These are phyloP conservation scores for Neonectria punicea DNA, from an alignment of 2,329 filamentous ascomycete species.

Conservation along the genomic window DNA sequence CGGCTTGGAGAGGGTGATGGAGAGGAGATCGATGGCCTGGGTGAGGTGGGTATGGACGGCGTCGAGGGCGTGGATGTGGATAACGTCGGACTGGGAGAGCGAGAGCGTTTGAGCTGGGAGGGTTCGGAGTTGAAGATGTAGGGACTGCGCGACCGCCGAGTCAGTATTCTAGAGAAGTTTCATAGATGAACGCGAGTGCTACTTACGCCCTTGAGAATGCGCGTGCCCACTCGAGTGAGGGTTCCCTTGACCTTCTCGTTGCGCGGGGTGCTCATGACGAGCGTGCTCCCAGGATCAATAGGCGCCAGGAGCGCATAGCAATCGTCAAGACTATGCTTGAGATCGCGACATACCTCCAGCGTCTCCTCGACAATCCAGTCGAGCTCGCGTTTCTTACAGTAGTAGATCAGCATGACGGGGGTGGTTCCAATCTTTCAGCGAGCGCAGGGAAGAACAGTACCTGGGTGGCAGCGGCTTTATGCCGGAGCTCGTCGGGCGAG, in stretches of 20 bases:
- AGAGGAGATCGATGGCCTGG: slow-evolving; percentile 83
- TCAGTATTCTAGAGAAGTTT: neutral
- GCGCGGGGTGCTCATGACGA: slow-evolving; percentile 87
- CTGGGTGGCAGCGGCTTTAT: slow-evolving; percentile 60
- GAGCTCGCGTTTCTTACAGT: slow-evolving; percentile 60
- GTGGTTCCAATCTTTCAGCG: neutral
- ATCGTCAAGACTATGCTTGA: slow-evolving; percentile 80
- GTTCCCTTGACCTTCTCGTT: slow-evolving; percentile 94
- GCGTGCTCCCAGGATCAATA: slow-evolving; percentile 84
- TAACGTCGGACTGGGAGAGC: slow-evolving; percentile 59
- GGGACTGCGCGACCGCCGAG: slow-evolving; percentile 61
- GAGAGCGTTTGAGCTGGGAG: slow-evolving; percentile 63
- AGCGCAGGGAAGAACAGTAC: slow-evolving; percentile 50
- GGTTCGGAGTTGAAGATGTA: slow-evolving; percentile 80
- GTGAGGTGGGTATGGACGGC: slow-evolving; percentile 81
- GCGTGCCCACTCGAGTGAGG: slow-evolving; percentile 89
- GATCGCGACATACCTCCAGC: slow-evolving; percentile 57
- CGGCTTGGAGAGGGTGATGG: slow-evolving; percentile 75
- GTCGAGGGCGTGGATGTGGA: slow-evolving; percentile 76
- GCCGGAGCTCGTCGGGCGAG: slow-evolving; percentile 60
- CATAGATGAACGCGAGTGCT: slow-evolving; percentile 32
- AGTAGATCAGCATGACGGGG: slow-evolving; percentile 42
- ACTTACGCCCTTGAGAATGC: slow-evolving; percentile 87
- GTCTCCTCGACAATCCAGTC: slow-evolving; percentile 65
- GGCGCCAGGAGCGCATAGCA: slow-evolving; percentile 89